Conservation (phyloP, 1,139 yeast genomes). For the Protomyces pachydermus region DNA sequence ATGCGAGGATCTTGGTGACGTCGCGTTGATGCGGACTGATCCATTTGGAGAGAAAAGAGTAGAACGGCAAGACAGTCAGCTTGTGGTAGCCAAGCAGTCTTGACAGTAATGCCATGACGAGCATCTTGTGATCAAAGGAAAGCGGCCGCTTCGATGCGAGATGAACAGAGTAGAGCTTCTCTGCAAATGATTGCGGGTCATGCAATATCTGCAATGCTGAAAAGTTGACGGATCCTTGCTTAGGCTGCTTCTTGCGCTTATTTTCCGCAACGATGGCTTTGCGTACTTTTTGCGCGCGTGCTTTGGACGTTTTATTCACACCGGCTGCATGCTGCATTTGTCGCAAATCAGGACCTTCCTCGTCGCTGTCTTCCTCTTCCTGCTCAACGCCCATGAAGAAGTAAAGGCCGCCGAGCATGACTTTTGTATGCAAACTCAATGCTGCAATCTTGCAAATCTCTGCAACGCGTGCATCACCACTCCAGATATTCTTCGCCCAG, state of each 20-base stretch:
- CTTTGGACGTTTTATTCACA: slow-evolving; percentile 75
- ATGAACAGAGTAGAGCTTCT: slow-evolving; percentile 65
- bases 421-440: slow-evolving; percentile 77
- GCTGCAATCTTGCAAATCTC: slow-evolving; percentile 97
- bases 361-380: slow-evolving; percentile 45
- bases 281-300: slow-evolving; percentile 69
- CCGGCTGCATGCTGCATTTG: slow-evolving; percentile 73
- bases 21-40: slow-evolving; percentile 89
- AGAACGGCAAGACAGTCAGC: slow-evolving; percentile 79
- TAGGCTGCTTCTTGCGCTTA: slow-evolving; percentile 23
- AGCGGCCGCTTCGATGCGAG: slow-evolving; percentile 57
- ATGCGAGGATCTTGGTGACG: slow-evolving; percentile 94
- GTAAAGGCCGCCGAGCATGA: slow-evolving; percentile 80
- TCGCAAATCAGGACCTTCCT: slow-evolving; percentile 35
- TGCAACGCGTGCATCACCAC: slow-evolving; percentile 85
- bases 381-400: slow-evolving; percentile 91
- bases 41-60: slow-evolving; percentile 80
- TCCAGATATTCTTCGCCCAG: slow-evolving; percentile 96
- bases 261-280: slow-evolving; percentile 44
- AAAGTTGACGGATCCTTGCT: slow-evolving; percentile 55
- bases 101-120: slow-evolving; percentile 79
- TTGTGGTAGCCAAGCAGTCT: slow-evolving; percentile 91
- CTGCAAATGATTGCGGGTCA: slow-evolving; percentile 98
- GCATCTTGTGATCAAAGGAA: slow-evolving; percentile 80
- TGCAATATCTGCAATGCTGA: slow-evolving; percentile 88